Conservation (phyloP, 2,329 filamentous ascomycete genomes). For the Cladophialophora bantiana region DNA sequence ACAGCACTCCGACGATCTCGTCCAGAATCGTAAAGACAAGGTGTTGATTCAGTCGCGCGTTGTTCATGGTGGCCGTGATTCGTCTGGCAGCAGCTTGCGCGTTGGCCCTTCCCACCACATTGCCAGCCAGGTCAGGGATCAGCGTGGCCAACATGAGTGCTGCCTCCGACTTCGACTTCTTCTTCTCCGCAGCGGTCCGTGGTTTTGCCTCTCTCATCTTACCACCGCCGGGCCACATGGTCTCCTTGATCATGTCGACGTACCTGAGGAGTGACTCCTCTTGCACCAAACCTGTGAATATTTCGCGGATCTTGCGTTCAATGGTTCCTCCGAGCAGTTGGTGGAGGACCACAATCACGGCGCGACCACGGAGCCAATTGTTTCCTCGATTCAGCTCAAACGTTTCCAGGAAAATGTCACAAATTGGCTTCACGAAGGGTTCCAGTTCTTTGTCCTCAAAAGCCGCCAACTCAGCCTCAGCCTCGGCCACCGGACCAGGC, state of each 20-base stretch:
- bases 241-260: constrained; percentile 73
- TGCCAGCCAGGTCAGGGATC: constrained; percentile 87
- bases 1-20: constrained; percentile 71
- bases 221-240: constrained; percentile 73
- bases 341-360: constrained; percentile 94
- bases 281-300: constrained; percentile 73
- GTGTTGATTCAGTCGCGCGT: constrained; percentile 81
- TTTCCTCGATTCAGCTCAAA: constrained; percentile 95
- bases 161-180: constrained; percentile 82
- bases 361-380: constrained; percentile 94
- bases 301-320: constrained; percentile 91
- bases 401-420: constrained; percentile 93
- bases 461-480: constrained; percentile 90
- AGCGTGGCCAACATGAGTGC: constrained; percentile 87
- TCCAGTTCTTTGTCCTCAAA: constrained; percentile 90
- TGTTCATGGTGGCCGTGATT: constrained; percentile 90
- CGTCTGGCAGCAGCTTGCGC: constrained; percentile 88
- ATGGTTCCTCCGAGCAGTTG: constrained; percentile 95
- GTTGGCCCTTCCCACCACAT: constrained; percentile 90
- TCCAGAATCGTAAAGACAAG: constrained; percentile 74
- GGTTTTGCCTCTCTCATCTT: constrained; percentile 58
- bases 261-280: constrained; percentile 82
- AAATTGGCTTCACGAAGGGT: constrained; percentile 97
- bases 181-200: constrained; percentile 75
- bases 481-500: constrained; percentile 71